A percentile compares a stretch with the other conserved stretches of the same genome.
Evolutionary conservation across 78 protist species (phyloP).

Genomic region (Fonticula alba): DNA sequence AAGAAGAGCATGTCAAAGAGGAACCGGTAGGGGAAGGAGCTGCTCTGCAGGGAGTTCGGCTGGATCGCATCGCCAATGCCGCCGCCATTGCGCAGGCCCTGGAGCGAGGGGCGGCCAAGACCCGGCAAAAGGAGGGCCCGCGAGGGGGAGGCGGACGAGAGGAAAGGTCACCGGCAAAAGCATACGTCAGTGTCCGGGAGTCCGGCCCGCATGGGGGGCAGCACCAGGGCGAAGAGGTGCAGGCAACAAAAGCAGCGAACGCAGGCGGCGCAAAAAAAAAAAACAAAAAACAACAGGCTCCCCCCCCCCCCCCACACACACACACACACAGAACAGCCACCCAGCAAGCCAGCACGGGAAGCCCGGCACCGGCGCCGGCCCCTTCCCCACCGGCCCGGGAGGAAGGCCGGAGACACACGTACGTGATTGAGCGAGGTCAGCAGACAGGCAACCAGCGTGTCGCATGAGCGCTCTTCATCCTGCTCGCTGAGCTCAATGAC

Average conservation of each 20-base stretch:
- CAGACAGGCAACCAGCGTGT: not conserved
- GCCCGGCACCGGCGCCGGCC: too few species aligned
- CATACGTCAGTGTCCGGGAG: not conserved
- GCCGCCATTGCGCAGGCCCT: conserved; percentile 20
- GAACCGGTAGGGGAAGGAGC: not conserved
- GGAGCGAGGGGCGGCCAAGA: too few species aligned
- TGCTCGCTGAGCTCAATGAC: not conserved
- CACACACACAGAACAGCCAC: not conserved
- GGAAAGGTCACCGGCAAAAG: conserved; percentile 1
- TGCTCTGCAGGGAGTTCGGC: not conserved
- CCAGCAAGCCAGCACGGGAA: not conserved
- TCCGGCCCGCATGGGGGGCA: not conserved
- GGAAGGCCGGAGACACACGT: not conserved
- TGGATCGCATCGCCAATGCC: conserved; percentile 26
- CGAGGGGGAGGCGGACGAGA: too few species aligned
- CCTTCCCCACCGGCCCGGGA: too few species aligned
- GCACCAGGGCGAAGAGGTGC: too few species aligned
- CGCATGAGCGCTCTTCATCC: conserved; percentile 5
- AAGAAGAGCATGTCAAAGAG: conserved; percentile 25
- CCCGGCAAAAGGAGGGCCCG: too few species aligned
- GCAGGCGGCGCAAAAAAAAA: not conserved
- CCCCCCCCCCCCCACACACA: not conserved
- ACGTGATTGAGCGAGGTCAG: not conserved
- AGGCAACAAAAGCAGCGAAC: not conserved
- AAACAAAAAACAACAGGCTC: not conserved